Base-by-base conservation (phyloP, 805 yeast species). In the Yarrowia osloensis region DNA sequence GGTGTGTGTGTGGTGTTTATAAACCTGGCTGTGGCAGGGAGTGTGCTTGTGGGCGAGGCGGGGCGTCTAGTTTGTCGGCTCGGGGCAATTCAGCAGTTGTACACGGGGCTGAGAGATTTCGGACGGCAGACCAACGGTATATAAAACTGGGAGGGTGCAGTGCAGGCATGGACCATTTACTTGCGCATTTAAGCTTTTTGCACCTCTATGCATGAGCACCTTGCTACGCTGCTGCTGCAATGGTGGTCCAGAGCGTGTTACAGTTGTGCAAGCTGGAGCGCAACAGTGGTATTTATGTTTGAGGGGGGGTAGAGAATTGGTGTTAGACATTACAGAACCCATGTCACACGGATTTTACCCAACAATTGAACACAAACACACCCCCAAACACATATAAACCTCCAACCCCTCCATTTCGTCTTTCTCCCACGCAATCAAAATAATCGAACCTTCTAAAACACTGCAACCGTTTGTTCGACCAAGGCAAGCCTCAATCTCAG, bases 151-250 rank as follows among this genome's bases (percentile, higher is more conserved):
- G 61, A 54, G 61, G 31, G 61, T 54, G 42, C 28, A 21, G 31
- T 35, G 59, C 61, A 54, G 61, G 61, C 61, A 37, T 37, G 61
- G 61, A 54, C 44, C 44, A 35, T 54, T 54, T 54, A 54, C 61
- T 54, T 54, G 61, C 61, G 61, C 61, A 54, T 35, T 54, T 54
- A 54, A 54, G 33, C 61, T 54, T 54, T 54, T 54, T 37, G 44
- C 61, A 17, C n/a, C 31, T 54, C 28, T 24, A 54, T 54, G 61
- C 61, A 52, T 19, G 26, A 13, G 7, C 55, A 54, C 61, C 61
- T 54, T 54, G 61, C 61, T 54, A 35, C 55, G 12, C 55, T 29
- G 50, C 28, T 13, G 47, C 29, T 8, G 13, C 29, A 44, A 22
- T 24, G n/a, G 13, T 44, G 19, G 22, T 5, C 26, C 11, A 21